Evolutionary conservation across 1,284 basidiomycete genomes (phyloP).

Genomic region (Microstroma glucosiphilum): DNA sequence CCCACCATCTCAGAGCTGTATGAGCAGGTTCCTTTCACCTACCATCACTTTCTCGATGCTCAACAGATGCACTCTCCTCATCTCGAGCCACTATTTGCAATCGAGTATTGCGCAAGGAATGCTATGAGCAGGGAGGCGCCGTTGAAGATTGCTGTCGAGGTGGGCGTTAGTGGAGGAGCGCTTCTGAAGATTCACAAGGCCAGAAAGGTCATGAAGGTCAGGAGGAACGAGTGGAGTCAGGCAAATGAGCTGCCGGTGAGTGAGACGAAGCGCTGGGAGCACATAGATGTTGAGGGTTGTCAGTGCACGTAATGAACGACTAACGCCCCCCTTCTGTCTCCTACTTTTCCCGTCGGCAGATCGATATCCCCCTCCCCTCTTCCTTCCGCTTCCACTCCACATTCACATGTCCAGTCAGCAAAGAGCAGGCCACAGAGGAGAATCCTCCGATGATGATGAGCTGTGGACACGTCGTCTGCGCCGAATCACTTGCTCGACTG

Average conservation of each 20-base stretch:
- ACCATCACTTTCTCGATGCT: conserved; percentile 30
- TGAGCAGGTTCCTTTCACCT: conserved; percentile 25
- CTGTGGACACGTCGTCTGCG: conserved; percentile 66
- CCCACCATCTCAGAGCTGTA: conserved; percentile 4
- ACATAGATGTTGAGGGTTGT: too few species aligned
- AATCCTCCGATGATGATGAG: conserved; percentile 97
- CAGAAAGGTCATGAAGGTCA: conserved; percentile 80
- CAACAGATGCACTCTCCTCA: conserved; percentile 58
- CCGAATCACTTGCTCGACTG: conserved; percentile 34
- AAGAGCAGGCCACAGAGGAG: conserved; percentile 83
- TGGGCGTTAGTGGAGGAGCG: conserved; percentile 75
- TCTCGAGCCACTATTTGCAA: conserved; percentile 72
- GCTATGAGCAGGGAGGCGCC: conserved; percentile 83
- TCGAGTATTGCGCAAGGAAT: conserved; percentile 78
- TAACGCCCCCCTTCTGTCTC: background rate
- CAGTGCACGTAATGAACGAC: too few species aligned
- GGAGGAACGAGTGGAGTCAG: conserved; percentile 83
- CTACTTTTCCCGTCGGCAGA: conserved; percentile 56
- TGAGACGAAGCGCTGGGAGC: conserved; percentile 39
- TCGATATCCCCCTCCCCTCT: conserved; percentile 78
- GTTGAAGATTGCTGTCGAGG: conserved; percentile 75
- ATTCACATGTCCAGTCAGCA: conserved; percentile 94
- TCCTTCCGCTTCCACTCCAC: conserved; percentile 85
- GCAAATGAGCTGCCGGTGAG: conserved; percentile 77
- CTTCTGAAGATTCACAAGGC: conserved; percentile 85